These are phyloP conservation scores for Aspergillus cejpii DNA, from an alignment of 2,329 filamentous ascomycete genomes.

Conservation along the genomic window DNA sequence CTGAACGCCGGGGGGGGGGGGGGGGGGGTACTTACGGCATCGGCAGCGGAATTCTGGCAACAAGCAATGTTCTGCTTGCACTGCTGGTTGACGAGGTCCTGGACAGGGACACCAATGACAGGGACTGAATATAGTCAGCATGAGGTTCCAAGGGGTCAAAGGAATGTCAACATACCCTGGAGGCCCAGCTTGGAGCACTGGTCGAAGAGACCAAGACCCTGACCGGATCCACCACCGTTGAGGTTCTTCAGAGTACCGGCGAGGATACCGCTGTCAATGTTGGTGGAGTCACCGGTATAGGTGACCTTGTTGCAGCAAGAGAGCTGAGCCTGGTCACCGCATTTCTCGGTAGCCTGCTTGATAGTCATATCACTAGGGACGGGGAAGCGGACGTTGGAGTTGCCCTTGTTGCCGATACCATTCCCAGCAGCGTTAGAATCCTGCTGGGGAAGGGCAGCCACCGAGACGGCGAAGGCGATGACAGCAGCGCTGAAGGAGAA, in stretches of 20 bases:
- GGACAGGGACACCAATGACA: slow-evolving; percentile 25
- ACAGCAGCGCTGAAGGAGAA: slow-evolving; percentile 31
- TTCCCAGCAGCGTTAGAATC: slow-evolving; percentile 20
- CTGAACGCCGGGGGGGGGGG: too few relatives aligned
- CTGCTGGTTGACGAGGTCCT: slow-evolving; percentile 34
- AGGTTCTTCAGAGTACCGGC: slow-evolving; percentile 31
- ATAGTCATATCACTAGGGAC: slow-evolving; percentile 29
- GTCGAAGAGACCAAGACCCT: slow-evolving; percentile 36
- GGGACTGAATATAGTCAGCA: slow-evolving; percentile 15
- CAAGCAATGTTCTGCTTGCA: slow-evolving; percentile 40
- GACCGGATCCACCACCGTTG: slow-evolving; percentile 29
- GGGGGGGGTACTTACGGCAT: slow-evolving; percentile 20
- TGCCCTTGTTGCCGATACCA: slow-evolving; percentile 28
- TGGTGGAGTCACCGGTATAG: slow-evolving; percentile 32
- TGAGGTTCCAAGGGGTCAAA: too few relatives aligned
- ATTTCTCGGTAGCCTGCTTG: slow-evolving; percentile 36
- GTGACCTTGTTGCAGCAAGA: slow-evolving; percentile 38
- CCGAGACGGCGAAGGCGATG: slow-evolving; percentile 32
- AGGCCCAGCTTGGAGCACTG: slow-evolving; percentile 39
- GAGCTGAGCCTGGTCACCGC: slow-evolving; percentile 35
- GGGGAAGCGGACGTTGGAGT: slow-evolving; percentile 31
- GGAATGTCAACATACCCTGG: slow-evolving; percentile 21
- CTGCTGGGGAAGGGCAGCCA: slow-evolving; percentile 25
- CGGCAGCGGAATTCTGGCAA: slow-evolving; percentile 33
- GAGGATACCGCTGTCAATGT: slow-evolving; percentile 29